Conservation (phyloP, 345 rosid species). For the Eucalyptus albens region DNA sequence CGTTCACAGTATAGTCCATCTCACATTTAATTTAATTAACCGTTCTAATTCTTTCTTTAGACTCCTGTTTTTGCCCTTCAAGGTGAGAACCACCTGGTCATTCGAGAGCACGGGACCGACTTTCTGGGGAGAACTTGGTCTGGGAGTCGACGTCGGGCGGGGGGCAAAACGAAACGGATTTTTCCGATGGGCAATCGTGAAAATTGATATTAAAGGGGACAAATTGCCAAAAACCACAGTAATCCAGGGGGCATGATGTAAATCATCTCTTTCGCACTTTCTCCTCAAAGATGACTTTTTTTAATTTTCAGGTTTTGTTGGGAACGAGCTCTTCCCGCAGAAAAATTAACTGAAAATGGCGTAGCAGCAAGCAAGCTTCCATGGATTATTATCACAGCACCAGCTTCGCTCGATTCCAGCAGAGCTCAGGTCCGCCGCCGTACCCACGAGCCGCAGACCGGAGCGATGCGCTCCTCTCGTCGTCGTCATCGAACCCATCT, state of each 20-base stretch:
- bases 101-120: neutral
- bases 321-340: neutral
- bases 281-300: neutral
- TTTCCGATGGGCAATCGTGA: neutral
- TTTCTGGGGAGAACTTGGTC: neutral
- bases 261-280: neutral
- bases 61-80: neutral
- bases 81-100: neutral
- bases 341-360: neutral
- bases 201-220: neutral
- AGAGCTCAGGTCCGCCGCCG: neutral
- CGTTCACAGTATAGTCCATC: neutral
- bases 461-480: neutral
- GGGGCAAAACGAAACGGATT: neutral
- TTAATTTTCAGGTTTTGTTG: neutral
- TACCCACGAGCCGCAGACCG: neutral
- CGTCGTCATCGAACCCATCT: neutral
- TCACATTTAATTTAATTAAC: neutral
- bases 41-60: neutral
- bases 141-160: neutral
- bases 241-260: neutral
- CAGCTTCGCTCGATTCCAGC: neutral
- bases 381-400: neutral
- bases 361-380: neutral
- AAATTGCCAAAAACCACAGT: neutral